Evolutionary conservation across 768 basidiomycete genomes (phyloP).

Genomic region (Trametes cingulata): DNA sequence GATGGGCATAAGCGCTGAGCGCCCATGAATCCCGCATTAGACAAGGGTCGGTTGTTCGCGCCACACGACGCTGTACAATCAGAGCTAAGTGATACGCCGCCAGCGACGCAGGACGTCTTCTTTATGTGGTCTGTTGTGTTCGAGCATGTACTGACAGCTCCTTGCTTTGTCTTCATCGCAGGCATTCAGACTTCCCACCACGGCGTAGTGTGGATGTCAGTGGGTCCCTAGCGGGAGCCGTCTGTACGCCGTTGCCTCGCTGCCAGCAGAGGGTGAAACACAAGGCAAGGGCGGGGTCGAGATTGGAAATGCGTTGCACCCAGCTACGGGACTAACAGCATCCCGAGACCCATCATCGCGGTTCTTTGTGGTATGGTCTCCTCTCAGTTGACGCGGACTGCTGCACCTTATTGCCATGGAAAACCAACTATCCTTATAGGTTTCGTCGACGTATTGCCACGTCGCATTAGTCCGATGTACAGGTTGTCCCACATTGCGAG

Average conservation of each 20-base stretch:
- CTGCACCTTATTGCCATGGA: neutral
- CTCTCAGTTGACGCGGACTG: neutral
- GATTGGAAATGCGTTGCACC: neutral
- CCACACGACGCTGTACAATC: neutral
- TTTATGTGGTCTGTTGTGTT: no score
- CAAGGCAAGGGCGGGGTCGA: no score
- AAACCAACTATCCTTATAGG: neutral
- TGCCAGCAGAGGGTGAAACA: neutral
- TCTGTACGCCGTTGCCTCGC: neutral
- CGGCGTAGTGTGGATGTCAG: slow-evolving; percentile 1
- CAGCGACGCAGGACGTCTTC: no score
- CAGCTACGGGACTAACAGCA: neutral
- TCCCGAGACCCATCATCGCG: neutral
- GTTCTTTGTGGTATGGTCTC: neutral
- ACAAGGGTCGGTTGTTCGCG: neutral
- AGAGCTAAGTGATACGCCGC: no score
- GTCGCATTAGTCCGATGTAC: neutral
- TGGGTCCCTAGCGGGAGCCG: neutral
- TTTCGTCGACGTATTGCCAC: neutral
- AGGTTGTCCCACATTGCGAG: neutral
- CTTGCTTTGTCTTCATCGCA: neutral
- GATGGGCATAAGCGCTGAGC: neutral
- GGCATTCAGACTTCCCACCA: neutral
- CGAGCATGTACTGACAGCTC: neutral
- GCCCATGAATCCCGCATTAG: neutral